Evolutionary conservation across 2,329 filamentous ascomycete genomes (phyloP).

Genomic region (Scleromitrula shiraiana): DNA sequence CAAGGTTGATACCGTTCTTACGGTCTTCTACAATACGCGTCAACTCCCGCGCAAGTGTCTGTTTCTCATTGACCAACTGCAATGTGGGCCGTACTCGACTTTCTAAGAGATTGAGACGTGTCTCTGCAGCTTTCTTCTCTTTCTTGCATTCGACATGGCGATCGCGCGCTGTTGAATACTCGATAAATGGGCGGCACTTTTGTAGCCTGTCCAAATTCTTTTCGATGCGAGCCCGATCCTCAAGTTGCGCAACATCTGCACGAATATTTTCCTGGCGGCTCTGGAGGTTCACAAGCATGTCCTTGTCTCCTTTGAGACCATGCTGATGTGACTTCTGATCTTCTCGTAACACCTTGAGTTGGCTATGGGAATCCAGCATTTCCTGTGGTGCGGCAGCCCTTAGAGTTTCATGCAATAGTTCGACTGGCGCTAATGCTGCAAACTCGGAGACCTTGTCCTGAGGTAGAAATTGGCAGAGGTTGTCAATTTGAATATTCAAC

Average conservation of each 20-base stretch:
- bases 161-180: constrained; percentile 50
- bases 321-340: constrained; percentile 58
- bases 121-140: constrained; percentile 44
- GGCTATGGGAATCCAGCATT: constrained; percentile 70
- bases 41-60: constrained; percentile 55
- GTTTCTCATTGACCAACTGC: constrained; percentile 59
- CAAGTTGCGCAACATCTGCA: constrained; percentile 74
- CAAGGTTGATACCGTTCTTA: constrained; percentile 43
- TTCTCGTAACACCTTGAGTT: constrained; percentile 62
- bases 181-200: constrained; percentile 55
- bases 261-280: constrained; percentile 64
- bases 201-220: constrained; percentile 57
- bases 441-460: constrained; percentile 96
- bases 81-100: constrained; percentile 58
- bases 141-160: constrained; percentile 45
- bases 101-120: constrained; percentile 53
- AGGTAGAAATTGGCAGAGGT: constrained; percentile 92
- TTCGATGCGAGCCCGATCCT: constrained; percentile 64
- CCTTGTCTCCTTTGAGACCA: constrained; percentile 49
- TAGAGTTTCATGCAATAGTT: constrained; percentile 77
- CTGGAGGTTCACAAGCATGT: constrained; percentile 60
- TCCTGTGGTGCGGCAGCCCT: constrained; percentile 76
- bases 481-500: constrained; percentile 92
- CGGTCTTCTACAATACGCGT: constrained; percentile 47
- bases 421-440: constrained; percentile 70